phyloP scores from a whole-genome alignment of 176 grass and related monocot genomes.

The Ensete ventricosum region DNA sequence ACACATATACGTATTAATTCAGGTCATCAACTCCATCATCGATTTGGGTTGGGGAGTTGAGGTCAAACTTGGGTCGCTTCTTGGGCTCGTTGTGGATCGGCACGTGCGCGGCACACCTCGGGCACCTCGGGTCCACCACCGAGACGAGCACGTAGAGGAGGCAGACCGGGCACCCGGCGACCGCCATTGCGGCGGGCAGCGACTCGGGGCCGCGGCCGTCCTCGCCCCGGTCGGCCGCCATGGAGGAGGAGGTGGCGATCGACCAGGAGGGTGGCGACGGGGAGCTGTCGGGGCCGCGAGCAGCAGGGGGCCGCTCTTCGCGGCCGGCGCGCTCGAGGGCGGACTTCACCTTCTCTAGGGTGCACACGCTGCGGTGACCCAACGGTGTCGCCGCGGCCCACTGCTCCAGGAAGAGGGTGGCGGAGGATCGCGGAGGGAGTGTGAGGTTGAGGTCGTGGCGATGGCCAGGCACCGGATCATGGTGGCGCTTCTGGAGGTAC shows the following conservation, averaged over 20 bases:
- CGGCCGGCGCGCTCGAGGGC: conserved; percentile 71
- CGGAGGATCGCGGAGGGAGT: not conserved
- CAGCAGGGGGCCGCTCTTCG: conserved; percentile 35
- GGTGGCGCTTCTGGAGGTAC: conserved; percentile 31
- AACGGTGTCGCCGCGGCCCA: not conserved
- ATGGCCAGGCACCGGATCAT: not conserved
- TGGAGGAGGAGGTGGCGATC: conserved; percentile 32
- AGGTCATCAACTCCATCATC: not conserved
- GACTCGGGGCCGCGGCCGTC: conserved; percentile 15
- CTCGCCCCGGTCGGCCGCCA: conserved; percentile 8
- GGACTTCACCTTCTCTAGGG: conserved; percentile 72
- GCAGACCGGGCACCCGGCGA: conserved; percentile 78
- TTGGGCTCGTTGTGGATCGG: conserved; percentile 23
- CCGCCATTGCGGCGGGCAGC: conserved; percentile 29
- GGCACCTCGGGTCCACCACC: conserved; percentile 64
- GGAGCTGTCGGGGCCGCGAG: conserved; percentile 8
- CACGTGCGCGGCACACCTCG: conserved; percentile 65
- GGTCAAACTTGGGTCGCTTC: conserved; percentile 73
- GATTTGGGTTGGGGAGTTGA: conserved; percentile 23
- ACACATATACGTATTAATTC: not conserved
- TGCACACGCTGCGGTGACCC: conserved; percentile 86
- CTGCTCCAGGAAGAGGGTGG: not conserved
- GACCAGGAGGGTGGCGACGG: conserved; percentile 50
- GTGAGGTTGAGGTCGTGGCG: conserved; percentile 2
- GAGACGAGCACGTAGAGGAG: conserved; percentile 93